These are phyloP conservation scores for Solanum peruvianum DNA, from an alignment of 257 asterid genomes.

Conservation along the genomic window DNA sequence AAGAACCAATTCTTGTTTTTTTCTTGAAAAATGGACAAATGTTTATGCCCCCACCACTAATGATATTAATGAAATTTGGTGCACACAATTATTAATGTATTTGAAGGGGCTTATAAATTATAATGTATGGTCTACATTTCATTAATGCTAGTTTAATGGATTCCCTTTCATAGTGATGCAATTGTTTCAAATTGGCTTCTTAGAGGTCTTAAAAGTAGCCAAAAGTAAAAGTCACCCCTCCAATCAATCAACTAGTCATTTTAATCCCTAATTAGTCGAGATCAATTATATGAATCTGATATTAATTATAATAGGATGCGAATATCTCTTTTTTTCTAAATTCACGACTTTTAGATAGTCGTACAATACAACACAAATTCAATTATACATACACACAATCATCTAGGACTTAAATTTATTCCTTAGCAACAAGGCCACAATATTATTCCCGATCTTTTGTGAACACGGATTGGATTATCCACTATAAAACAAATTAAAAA, in stretches of 20 bases:
- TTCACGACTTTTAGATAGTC: background rate
- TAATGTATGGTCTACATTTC: slow-evolving; percentile 40
- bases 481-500: background rate
- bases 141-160: slow-evolving; percentile 31
- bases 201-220: background rate
- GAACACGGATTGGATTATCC: background rate
- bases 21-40: background rate
- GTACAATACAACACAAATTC: background rate
- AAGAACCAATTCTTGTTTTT: background rate
- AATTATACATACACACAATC: background rate
- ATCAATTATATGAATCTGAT: background rate
- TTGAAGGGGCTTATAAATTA: background rate
- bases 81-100: slow-evolving; percentile 13
- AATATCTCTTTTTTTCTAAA: background rate
- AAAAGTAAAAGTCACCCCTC: background rate
- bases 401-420: background rate
- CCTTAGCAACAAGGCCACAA: background rate
- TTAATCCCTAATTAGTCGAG: background rate
- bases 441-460: background rate
- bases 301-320: background rate
- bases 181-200: slow-evolving; percentile 11
- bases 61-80: background rate
- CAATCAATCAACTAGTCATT: background rate
- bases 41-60: slow-evolving; percentile 10
- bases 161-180: slow-evolving; percentile 20